Evolutionary conservation across 2,329 filamentous ascomycete species (phyloP), one percentile per base, ranked within the genome.

Genomic region (Pestalotiopsis sp.): DNA sequence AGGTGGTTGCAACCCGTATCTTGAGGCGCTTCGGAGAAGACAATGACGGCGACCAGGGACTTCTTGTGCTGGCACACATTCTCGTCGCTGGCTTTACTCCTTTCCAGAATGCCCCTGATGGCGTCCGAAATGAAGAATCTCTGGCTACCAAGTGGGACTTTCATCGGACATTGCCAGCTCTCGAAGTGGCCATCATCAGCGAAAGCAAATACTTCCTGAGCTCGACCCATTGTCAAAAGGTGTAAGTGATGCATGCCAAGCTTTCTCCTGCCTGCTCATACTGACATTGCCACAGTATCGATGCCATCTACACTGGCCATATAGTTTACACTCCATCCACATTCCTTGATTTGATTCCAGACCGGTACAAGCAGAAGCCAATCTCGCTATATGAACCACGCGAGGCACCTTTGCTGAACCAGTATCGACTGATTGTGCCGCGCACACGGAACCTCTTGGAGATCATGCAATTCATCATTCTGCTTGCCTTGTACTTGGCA

Each of bases 71-170:
- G 5, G 90, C 93, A 5, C 92, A 95, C 73, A 91, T 96, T 39
- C 87, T 96, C 23, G 92, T 97, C 14, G 92, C 93, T 17, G 92
- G 92, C 14, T 96, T 97, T 74, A 91, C 94, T 74, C 93, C 93
- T 1, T 96, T 96, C 74, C 93, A 96, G 80, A 93, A 93, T 72
- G 93, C 93, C 0, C 93, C 93, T 0, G 81, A 85, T 1, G 86
- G 92, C 67, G 86, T 95, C 56, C 85, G 88, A 45, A 82, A 84
- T 17, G 85, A 92, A 72, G 88, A 87, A 38, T 83, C 86, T 71
- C 78, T 82, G 27, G 83, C 82, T 52, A 80, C 81, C 14, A 80
- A 83, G 2, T 86, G 83, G 81, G 82, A 81, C 45, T 81, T 85
- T 68, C 80, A 85, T 69, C 82, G 89, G 72, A 92, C 91, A 66